Percentiles rank a stretch among this genome's conserved stretches.
These are phyloP conservation scores for Neocatenulostroma microsporum DNA, from an alignment of 2,329 filamentous ascomycete genomes.

Conservation along the genomic window DNA sequence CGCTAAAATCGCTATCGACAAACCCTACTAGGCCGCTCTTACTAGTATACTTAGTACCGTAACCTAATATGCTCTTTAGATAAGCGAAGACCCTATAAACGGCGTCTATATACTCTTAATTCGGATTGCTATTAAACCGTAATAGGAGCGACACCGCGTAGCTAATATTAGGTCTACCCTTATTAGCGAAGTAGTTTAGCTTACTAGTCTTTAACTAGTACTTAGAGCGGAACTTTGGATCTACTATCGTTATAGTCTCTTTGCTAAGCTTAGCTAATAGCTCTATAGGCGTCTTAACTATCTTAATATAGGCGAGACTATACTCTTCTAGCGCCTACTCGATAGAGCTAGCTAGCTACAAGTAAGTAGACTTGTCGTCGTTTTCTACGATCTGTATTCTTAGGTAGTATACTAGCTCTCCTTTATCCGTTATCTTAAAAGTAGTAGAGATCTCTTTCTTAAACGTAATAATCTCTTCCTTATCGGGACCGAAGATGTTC, in stretches of 20 bases:
- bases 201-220: background rate
- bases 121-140: background rate
- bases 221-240: too few relatives aligned
- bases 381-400: background rate
- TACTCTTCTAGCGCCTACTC: background rate
- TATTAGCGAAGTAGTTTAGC: background rate
- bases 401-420: background rate
- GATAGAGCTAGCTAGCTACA: background rate
- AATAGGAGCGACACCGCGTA: background rate
- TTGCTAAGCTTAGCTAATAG: too few relatives aligned
- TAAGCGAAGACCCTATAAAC: background rate
- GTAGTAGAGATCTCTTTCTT: background rate
- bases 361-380: background rate
- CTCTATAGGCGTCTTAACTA: background rate
- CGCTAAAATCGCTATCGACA: conserved; percentile 4
- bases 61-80: background rate
- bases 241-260: too few relatives aligned
- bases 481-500: conserved; percentile 1
- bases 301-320: background rate
- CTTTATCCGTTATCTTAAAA: conserved; percentile 1
- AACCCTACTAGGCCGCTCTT: conserved; percentile 2
- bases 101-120: conserved; percentile 1
- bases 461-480: background rate
- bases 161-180: background rate
- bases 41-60: too few relatives aligned